phyloP scores from a whole-genome alignment of 2,329 filamentous ascomycete species.

The Paramyrothecium sp. region DNA sequence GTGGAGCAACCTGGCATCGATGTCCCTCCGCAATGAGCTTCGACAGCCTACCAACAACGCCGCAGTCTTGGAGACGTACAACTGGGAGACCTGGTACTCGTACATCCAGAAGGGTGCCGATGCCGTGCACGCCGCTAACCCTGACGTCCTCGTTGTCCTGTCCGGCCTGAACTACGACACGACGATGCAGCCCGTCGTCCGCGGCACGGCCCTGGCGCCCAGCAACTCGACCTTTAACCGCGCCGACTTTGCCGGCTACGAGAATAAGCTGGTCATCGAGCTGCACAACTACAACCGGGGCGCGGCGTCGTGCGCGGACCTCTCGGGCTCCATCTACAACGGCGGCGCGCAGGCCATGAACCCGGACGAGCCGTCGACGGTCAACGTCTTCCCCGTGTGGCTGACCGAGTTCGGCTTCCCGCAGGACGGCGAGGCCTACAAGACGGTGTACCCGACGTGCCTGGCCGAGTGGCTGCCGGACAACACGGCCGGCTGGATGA shows the following conservation, averaged over 20 bases:
- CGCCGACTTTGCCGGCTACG: constrained; percentile 46
- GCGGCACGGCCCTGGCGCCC: constrained; percentile 45
- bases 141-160: constrained; percentile 54
- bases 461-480: constrained; percentile 46
- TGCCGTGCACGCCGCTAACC: constrained; percentile 50
- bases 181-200: constrained; percentile 48
- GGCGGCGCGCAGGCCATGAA: constrained; percentile 54
- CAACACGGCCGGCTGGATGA: constrained; percentile 52
- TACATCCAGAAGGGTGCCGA: constrained; percentile 46
- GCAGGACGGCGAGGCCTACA: constrained; percentile 45
- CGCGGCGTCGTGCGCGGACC: constrained; percentile 44
- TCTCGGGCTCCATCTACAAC: constrained; percentile 44
- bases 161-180: constrained; percentile 60
- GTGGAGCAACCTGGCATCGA: constrained; percentile 47
- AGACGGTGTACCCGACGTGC: constrained; percentile 50
- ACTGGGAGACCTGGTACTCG: constrained; percentile 56
- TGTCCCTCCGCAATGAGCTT: constrained; percentile 54
- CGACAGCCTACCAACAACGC: constrained; percentile 39
- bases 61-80: constrained; percentile 38
- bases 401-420: constrained; percentile 55
- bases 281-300: constrained; percentile 59
- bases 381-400: constrained; percentile 37
- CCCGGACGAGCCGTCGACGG: constrained; percentile 26
- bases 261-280: constrained; percentile 57
- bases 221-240: constrained; percentile 41